Evolutionary conservation across 805 yeast genomes (phyloP), one percentile per base, ranked within the genome.

Genomic region (Yamadazyma endophytica): DNA sequence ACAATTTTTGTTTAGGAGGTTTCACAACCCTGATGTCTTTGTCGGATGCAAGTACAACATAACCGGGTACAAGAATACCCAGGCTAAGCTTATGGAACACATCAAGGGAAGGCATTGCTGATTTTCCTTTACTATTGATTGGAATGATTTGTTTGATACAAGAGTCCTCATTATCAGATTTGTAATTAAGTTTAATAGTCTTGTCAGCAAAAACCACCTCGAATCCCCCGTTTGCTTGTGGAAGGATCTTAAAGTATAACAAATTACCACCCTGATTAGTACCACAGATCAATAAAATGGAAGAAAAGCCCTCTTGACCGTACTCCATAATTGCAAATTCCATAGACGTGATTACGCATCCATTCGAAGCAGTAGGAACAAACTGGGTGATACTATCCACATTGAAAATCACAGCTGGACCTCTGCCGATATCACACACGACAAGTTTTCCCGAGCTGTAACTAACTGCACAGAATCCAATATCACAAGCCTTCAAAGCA

Each of bases 391-490:
- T 40, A 4, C 44, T 37, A 5, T 48, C 58, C 7, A 61, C 65
- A 30, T 70, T 64, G 37, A 60, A 64, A 17, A 83, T 79, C 5
- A 79, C 56, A 0, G 85, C 87, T 0, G 89, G 89, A 2, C 84
- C 84, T 36, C 96, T 68, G 33, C 84, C 66, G 14, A 62, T 50
- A 57, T 90, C 97, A 36, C 89, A 61, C 0, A 90, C 77, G 2
- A 81, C 57, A 12, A 90, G 39, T 21, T 76, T 68, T n/a, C 97
- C 97, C 9, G 79, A 70, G 27, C 70, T 71, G 52, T 82, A 87
- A 1, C 84, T 95, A 24, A 85, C 64, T 0, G 83, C 92, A 6
- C 82, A 84, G 60, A 92, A 89, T 0, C 96, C 96, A 29, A 87
- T 67, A 40, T 81, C 73, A 38, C 89, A 79, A 53, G 83, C 73